A percentile compares a stretch with the other conserved stretches of the same genome.
Evolutionary conservation across 371 early-diverging fungal species (phyloP).

Genomic region (Fennellomyces sp.): DNA sequence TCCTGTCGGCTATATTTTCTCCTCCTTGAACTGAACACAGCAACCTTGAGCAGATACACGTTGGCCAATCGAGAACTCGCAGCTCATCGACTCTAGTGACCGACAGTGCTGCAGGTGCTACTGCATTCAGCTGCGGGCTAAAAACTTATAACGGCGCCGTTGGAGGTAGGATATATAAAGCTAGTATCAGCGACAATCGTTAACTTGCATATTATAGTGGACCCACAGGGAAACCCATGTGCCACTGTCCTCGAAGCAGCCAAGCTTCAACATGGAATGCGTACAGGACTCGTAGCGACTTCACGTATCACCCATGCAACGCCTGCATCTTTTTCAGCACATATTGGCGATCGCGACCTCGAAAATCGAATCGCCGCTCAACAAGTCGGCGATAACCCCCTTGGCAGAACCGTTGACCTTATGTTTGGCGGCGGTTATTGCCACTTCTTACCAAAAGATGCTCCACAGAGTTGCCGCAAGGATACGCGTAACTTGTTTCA

Average conservation of each 20-base stretch:
- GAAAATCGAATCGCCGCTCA: constrained; percentile 84
- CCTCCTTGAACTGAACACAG: no score
- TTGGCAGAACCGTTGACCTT: constrained; percentile 79
- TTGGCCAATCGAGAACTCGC: constrained; percentile 89
- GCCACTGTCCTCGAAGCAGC: constrained; percentile 93
- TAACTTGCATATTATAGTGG: constrained; percentile 35
- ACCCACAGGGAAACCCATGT: constrained; percentile 68
- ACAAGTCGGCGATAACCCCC: constrained; percentile 80
- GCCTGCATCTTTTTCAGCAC: constrained; percentile 77
- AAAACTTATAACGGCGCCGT: constrained; percentile 91
- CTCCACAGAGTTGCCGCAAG: constrained; percentile 62
- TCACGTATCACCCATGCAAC: constrained; percentile 91
- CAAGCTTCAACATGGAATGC: constrained; percentile 65
- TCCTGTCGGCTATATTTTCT: no score
- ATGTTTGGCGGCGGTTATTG: constrained; percentile 91
- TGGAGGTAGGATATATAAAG: constrained; percentile 55
- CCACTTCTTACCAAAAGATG: constrained; percentile 72
- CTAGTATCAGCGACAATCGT: no score
- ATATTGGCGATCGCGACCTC: constrained; percentile 73
- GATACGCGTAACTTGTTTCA: constrained; percentile 71
- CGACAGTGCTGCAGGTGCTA: constrained; percentile 95
- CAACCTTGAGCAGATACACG: constrained; percentile 54
- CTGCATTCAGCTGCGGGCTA: constrained; percentile 83
- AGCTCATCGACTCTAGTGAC: constrained; percentile 80
- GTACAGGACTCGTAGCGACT: constrained; percentile 89